Conservation (phyloP, 495 filamentous ascomycete genomes). For the Hypoxylon fragiforme region DNA sequence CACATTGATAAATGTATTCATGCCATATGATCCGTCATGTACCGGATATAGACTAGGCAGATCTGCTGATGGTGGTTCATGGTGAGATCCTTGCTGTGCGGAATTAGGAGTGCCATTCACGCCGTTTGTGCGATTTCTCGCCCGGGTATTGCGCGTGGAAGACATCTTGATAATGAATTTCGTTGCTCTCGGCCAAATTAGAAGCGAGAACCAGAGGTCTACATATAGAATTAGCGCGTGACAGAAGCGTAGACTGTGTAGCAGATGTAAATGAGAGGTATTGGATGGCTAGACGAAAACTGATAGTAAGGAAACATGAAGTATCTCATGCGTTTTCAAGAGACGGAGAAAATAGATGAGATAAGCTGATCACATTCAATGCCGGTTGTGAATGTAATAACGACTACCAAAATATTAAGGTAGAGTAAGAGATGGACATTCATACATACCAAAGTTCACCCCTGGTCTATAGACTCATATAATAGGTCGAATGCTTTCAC, state of each 20-base stretch:
- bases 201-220: background rate
- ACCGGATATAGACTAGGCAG: constrained; percentile 32
- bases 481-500: too few relatives aligned
- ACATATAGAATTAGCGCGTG: constrained; percentile 2
- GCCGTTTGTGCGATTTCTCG: constrained; percentile 23
- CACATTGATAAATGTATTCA: constrained; percentile 32
- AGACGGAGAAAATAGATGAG: too few relatives aligned
- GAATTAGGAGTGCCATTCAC: constrained; percentile 13
- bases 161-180: constrained; percentile 31
- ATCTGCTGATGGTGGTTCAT: constrained; percentile 22
- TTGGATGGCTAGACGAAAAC: too few relatives aligned
- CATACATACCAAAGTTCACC: constrained; percentile 15
- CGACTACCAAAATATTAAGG: background rate
- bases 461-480: constrained; percentile 2
- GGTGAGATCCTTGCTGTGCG: background rate
- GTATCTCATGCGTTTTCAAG: background rate
- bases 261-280: too few relatives aligned
- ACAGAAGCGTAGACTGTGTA: too few relatives aligned
- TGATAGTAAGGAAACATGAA: too few relatives aligned
- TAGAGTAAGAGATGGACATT: background rate
- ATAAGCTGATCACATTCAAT: too few relatives aligned
- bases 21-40: constrained; percentile 38
- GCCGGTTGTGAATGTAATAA: too few relatives aligned
- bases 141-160: constrained; percentile 31
- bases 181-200: background rate